A percentile compares a stretch with the other conserved stretches of the same genome.
These are phyloP conservation scores for Nemophila menziesii DNA, from an alignment of 257 asterid species.

Conservation along the genomic window DNA sequence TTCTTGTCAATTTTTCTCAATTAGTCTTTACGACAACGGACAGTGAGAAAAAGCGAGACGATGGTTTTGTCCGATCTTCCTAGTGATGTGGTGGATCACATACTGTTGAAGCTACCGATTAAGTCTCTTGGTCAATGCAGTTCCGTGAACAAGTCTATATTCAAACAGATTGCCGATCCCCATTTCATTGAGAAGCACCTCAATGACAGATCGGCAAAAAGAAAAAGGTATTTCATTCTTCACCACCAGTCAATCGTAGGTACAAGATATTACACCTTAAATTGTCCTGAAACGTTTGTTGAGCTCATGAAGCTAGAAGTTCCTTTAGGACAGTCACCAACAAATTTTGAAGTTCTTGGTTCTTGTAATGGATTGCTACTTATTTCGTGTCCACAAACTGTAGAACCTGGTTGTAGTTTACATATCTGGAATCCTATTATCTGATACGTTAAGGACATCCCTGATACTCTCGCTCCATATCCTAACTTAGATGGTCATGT, in stretches of 20 bases:
- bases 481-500: neutral
- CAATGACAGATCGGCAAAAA: neutral
- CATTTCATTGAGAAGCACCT: constrained; percentile 1
- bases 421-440: constrained; percentile 3
- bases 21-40: too few relatives aligned
- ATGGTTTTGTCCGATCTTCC: constrained; percentile 4
- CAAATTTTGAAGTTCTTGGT: constrained; percentile 2
- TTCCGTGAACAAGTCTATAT: constrained; percentile 1
- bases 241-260: neutral
- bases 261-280: neutral
- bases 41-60: neutral
- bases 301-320: constrained; percentile 5
- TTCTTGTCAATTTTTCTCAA: neutral
- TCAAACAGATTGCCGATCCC: constrained; percentile 1
- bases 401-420: neutral
- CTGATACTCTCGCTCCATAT: neutral
- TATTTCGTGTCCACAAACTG: neutral
- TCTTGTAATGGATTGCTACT: constrained; percentile 5
- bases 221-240: neutral
- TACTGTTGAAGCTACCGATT: neutral
- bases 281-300: constrained; percentile 3
- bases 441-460: neutral
- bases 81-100: neutral
- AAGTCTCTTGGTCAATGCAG: constrained; percentile 1
- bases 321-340: constrained; percentile 1